Evolutionary conservation across 2,329 filamentous ascomycete species (phyloP), one percentile per base, ranked within the genome.

Genomic region (Fusarium protoensiforme): DNA sequence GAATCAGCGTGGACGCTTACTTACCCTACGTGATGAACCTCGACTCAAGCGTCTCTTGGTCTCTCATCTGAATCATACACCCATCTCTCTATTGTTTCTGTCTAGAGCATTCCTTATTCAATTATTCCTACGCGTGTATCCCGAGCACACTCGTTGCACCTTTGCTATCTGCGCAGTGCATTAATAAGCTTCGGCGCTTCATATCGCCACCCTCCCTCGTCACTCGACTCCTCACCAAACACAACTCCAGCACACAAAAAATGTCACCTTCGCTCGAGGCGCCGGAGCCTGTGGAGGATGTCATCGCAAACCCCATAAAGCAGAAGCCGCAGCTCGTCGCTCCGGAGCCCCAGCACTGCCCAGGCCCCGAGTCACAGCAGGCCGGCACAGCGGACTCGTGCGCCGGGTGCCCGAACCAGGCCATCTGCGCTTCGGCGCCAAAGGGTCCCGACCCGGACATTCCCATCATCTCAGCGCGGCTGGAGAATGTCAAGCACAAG

Each of bases 361-460:
- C 96, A 4, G 96, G 96, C 1, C 96, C 94, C 5, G 93, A 96
- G 80, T 94, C 93, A 16, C 87, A 94, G 74, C 84, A 89, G 75
- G 91, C 91, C 64, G 91, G 91, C 71, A 87, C 87, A 68, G 90
- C 90, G 60, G 95, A 98, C 83, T 95, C 94, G 48, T 99, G 96
- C 85, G 94, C 92, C 56, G 95, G 95, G 62, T 99, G 96, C 80
- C 96, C 96, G 2, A 99, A 99, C 85, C 95, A 99, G 85, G 87
- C 91, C 56, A 98, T 99, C 78, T 99, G 96, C 86, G 95, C 96
- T 20, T 94, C 95, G 1, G 93, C 95, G 2, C 95, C 96, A 24
- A 98, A 98, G 83, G 96, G 96, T 0, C 96, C 96, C 2, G 96
- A 99, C 81, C 96, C 96, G 0, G 96, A 99, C 82, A 94, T 98